Evolutionary conservation across 192 early-diverging fungal genomes (phyloP).

Genomic region (Coemansia sp.): DNA sequence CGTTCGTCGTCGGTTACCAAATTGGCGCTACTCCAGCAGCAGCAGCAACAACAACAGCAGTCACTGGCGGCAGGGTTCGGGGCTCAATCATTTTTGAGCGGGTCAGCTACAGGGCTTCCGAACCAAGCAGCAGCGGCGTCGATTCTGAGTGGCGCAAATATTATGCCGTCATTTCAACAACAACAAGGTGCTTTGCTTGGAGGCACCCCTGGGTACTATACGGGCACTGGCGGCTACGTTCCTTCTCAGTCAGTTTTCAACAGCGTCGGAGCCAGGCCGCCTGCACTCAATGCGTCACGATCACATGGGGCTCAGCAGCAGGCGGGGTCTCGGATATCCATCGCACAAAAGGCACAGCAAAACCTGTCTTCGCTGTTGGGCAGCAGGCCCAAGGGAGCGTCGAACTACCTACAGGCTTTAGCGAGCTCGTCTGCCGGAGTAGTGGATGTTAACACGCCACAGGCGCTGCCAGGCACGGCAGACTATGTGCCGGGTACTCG

Average conservation of each 20-base stretch:
- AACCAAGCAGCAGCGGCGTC: conserved; percentile 9
- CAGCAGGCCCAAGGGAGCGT: conserved; percentile 1
- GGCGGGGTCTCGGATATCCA: background rate
- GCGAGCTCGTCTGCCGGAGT: conserved; percentile 7
- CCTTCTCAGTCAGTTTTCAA: background rate
- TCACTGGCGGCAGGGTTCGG: background rate
- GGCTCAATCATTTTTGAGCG: background rate
- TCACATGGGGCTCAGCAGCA: conserved; percentile 20
- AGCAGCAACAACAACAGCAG: conserved; percentile 20
- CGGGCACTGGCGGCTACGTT: conserved; percentile 3
- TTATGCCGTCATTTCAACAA: conserved; percentile 8
- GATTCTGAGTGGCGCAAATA: conserved; percentile 6
- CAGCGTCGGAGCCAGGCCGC: conserved; percentile 8
- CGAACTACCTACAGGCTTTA: background rate
- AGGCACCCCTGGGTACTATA: conserved; percentile 1
- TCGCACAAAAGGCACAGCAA: conserved; percentile 7
- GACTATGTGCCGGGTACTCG: conserved; percentile 50
- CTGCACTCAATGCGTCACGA: conserved; percentile 10
- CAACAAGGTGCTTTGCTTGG: conserved; percentile 1
- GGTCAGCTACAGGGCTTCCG: conserved; percentile 3
- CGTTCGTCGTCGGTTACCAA: conserved; percentile 47
- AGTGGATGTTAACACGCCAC: background rate
- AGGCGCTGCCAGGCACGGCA: background rate
- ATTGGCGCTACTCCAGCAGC: conserved; percentile 32
- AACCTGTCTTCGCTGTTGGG: background rate